Evolutionary conservation across 1,284 basidiomycete species (phyloP).

Genomic region (Tilletia setariae): DNA sequence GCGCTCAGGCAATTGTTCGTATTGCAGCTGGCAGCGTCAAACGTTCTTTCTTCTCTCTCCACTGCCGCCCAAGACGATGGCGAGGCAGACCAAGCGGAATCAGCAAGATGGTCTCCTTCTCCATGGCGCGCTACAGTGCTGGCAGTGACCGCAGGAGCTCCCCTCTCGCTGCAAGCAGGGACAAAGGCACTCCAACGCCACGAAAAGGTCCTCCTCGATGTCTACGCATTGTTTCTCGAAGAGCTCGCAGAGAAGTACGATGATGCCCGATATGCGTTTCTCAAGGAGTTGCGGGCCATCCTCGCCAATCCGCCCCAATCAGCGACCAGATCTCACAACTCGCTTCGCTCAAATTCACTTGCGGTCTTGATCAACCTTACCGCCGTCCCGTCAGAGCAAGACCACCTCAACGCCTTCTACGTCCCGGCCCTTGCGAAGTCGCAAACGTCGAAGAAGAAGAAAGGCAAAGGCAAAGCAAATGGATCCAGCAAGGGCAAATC

Average conservation of each 20-base stretch:
- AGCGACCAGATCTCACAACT: constrained; percentile 35
- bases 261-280: constrained; percentile 81
- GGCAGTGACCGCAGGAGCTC: constrained; percentile 33
- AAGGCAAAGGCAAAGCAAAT: constrained; percentile 25
- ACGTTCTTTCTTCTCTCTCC: constrained; percentile 19
- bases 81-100: constrained; percentile 9
- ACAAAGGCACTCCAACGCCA: background rate
- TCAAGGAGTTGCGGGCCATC: constrained; percentile 63
- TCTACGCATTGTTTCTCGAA: constrained; percentile 37
- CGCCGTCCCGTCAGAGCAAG: constrained; percentile 73
- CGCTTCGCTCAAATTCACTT: constrained; percentile 65
- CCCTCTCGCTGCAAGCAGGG: constrained; percentile 7
- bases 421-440: constrained; percentile 56
- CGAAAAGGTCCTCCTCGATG: constrained; percentile 30
- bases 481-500: constrained; percentile 26
- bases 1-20: constrained; percentile 30
- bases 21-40: constrained; percentile 30
- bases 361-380: constrained; percentile 72
- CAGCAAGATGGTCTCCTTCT: constrained; percentile 29
- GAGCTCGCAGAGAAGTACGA: constrained; percentile 61
- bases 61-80: background rate
- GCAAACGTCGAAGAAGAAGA: constrained; percentile 21
- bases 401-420: constrained; percentile 83
- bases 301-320: constrained; percentile 57
- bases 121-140: constrained; percentile 35